Evolutionary conservation across 164 flowering plant species (phyloP).

Genomic region (Amborella trichopoda): DNA sequence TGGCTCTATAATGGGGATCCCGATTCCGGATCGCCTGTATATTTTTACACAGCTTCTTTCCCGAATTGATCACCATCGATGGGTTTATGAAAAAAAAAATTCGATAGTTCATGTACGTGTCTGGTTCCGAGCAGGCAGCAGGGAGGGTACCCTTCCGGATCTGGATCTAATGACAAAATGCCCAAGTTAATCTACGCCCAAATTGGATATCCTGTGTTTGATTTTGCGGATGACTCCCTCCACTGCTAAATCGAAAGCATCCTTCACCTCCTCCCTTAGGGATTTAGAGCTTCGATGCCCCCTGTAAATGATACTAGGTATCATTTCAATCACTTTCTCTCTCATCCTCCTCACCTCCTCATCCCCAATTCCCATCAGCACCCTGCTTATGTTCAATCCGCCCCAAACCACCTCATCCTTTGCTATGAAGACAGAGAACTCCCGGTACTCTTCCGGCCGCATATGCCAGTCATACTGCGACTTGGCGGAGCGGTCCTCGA

Average conservation of each 20-base stretch:
- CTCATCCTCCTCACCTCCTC: slow-evolving; percentile 61
- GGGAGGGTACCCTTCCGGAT: too few species aligned
- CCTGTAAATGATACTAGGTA: slow-evolving; percentile 67
- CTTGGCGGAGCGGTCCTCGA: slow-evolving; percentile 69
- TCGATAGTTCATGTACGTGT: too few species aligned
- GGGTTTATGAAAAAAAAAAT: too few species aligned
- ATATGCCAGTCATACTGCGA: slow-evolving; percentile 80
- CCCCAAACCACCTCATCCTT: slow-evolving; percentile 89
- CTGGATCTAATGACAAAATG: too few species aligned
- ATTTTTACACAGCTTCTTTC: too few species aligned
- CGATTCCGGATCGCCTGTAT: too few species aligned
- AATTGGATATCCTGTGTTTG: slow-evolving; percentile 5
- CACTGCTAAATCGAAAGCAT: slow-evolving; percentile 86
- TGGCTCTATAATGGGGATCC: too few species aligned
- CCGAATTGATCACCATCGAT: too few species aligned
- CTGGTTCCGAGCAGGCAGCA: too few species aligned
- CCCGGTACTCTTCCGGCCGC: slow-evolving; percentile 38
- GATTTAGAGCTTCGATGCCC: slow-evolving; percentile 67
- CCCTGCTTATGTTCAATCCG: slow-evolving; percentile 60
- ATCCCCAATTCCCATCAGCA: slow-evolving; percentile 47
- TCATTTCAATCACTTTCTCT: slow-evolving; percentile 59
- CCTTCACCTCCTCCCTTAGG: slow-evolving; percentile 33
- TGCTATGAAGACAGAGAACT: slow-evolving; percentile 71
- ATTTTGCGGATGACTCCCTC: slow-evolving; percentile 55
- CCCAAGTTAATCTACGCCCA: too few species aligned